These are phyloP conservation scores for Garcia nutans DNA, from an alignment of 345 rosid genomes.

Conservation along the genomic window DNA sequence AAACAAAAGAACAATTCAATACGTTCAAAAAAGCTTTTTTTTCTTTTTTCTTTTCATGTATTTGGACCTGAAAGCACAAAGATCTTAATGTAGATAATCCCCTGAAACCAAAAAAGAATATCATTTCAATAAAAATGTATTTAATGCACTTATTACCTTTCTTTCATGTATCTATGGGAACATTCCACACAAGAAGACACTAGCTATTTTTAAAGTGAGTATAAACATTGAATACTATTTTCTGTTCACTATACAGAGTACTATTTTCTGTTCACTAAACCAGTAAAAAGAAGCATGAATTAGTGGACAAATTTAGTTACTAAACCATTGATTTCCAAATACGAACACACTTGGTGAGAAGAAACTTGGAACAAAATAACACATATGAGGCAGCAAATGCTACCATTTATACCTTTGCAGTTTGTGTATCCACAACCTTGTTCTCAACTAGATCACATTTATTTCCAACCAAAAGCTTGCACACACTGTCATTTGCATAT, in stretches of 20 bases:
- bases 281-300: neutral
- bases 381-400: neutral
- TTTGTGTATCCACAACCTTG: conserved; percentile 80
- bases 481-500: conserved; percentile 86
- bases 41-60: neutral
- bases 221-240: neutral
- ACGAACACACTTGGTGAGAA: neutral
- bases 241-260: neutral
- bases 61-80: neutral
- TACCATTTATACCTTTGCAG: conserved; percentile 57
- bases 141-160: neutral
- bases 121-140: neutral
- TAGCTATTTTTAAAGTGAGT: neutral
- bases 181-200: too few species aligned
- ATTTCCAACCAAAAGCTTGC: conserved; percentile 85
- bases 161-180: neutral
- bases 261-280: neutral
- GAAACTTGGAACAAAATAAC: neutral
- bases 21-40: neutral
- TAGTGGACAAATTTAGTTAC: neutral
- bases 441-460: conserved; percentile 76
- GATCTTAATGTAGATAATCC: neutral
- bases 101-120: neutral
- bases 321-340: neutral
- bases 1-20: neutral